Base-by-base conservation (phyloP, 352 stramenopile genomes). In the Globisporangium parvum region DNA sequence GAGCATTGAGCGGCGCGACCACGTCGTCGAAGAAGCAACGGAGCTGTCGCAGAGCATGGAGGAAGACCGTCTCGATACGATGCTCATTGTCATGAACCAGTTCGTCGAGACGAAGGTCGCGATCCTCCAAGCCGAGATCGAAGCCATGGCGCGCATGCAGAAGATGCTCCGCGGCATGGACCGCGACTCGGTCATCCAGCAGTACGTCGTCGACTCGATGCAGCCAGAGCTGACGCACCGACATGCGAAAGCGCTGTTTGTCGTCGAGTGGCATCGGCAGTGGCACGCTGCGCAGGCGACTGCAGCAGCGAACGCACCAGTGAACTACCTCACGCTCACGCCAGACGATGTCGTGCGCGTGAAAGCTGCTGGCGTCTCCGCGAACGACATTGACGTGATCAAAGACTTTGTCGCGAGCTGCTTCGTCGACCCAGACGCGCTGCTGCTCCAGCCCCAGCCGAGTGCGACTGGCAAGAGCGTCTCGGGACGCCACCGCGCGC, bases 361-460 rank as follows among this genome's bases (percentile, higher is more conserved):
- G 35, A 89, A 88, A 49, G 67, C 67, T 14, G 69, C 56, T 0
- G 80, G 81, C 14, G 67, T 93, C 1, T 90, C 76, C 0, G 55
- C 63, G 2, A 87, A 84, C 44, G 84, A 93, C 47, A 62, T 91
- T 14, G 79, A 93, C 47, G 72, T 93, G 40, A 90, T 93, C 58
- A 93, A 91, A 60, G 80, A 93, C 45, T 93, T 93, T 59, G 63
- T 93, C n/a, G 74, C 70, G 20, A 89, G 77, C 53, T 93, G 84
- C 64, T 93, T 93, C 55, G 57, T 84, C 20, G 75, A 88, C 9
- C 71, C 78, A 0, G 80, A 91, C 12, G 66, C 71, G 23, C 54
- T 90, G 37, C 46, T 79, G 20, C 31, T 10, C 1, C 31, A 10
- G 31, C 31, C 10, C 37, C 55, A 23, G 49, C 21, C 23, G 14